Evolutionary conservation across 1,284 basidiomycete genomes (phyloP).

Genomic region (Coniophora puteana): DNA sequence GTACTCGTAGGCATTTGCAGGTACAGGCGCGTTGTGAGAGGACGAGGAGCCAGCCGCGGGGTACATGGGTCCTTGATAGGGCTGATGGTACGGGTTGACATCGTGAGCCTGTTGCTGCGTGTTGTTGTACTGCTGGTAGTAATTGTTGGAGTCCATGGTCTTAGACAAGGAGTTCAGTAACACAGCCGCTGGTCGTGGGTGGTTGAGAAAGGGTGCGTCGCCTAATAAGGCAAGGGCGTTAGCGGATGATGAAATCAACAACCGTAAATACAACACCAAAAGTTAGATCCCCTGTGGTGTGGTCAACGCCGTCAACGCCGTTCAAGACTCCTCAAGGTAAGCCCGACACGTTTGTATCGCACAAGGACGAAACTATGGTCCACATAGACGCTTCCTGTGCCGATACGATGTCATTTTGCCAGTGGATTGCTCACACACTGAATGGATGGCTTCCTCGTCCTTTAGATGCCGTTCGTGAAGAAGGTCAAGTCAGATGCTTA

Average conservation of each 20-base stretch:
- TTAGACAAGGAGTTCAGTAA: conserved; percentile 1
- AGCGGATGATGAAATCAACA: conserved; percentile 29
- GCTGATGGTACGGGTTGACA: conserved; percentile 74
- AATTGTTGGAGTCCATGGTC: conserved; percentile 24
- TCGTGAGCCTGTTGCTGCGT: conserved; percentile 51
- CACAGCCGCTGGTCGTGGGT: not conserved
- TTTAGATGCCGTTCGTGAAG: conserved; percentile 86
- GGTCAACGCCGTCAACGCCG: conserved; percentile 31
- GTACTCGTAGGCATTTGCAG: conserved; percentile 87
- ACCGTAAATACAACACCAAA: conserved; percentile 18
- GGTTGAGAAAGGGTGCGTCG: not conserved
- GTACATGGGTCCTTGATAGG: conserved; percentile 72
- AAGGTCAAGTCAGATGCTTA: conserved; percentile 88
- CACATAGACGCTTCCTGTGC: conserved; percentile 17
- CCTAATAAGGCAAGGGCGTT: not conserved
- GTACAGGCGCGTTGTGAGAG: conserved; percentile 73
- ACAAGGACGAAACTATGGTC: not conserved
- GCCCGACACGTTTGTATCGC: conserved; percentile 17
- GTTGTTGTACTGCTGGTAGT: conserved; percentile 41
- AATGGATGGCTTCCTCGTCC: conserved; percentile 12
- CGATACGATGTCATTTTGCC: conserved; percentile 21
- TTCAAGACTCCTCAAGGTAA: conserved; percentile 54
- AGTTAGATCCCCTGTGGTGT: conserved; percentile 7
- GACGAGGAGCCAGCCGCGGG: conserved; percentile 61
- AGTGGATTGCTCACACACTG: conserved; percentile 20